Conservation (phyloP, 371 early-diverging fungal species). For the Encephalitozoon romaleae region DNA sequence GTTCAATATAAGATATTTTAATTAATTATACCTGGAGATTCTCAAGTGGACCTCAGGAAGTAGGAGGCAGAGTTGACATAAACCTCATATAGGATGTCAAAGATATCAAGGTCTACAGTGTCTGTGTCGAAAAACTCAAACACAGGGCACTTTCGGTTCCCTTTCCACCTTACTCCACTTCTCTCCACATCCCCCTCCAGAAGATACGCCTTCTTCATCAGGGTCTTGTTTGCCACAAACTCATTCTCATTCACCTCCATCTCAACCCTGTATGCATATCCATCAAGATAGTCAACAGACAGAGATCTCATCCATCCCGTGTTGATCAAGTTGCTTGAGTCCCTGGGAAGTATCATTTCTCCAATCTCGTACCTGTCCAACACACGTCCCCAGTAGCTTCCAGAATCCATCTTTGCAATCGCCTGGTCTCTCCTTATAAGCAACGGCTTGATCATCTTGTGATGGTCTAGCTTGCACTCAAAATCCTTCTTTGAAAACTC, state of each 20-base stretch:
- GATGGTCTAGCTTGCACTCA: slow-evolving; percentile 26
- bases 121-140: slow-evolving; percentile 44
- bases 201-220: slow-evolving; percentile 47
- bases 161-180: slow-evolving; percentile 46
- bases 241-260: slow-evolving; percentile 43
- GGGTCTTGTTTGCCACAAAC: slow-evolving; percentile 37
- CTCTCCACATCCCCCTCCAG: not conserved
- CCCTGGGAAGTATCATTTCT: slow-evolving; percentile 6
- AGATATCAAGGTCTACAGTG: slow-evolving; percentile 32
- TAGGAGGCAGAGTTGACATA: slow-evolving; percentile 43
- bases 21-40: not conserved
- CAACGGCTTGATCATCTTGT: slow-evolving; percentile 26
- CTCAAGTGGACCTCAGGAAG: not conserved
- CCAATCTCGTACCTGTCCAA: slow-evolving; percentile 2
- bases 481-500: slow-evolving; percentile 38
- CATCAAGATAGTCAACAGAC: slow-evolving; percentile 42
- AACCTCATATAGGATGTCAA: slow-evolving; percentile 55
- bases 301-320: slow-evolving; percentile 40
- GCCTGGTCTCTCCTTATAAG: slow-evolving; percentile 4
- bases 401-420: not conserved
- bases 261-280: slow-evolving; percentile 39
- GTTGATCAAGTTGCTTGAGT: not conserved
- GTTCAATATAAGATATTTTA: not conserved
- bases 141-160: slow-evolving; percentile 14
- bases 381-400: slow-evolving; percentile 4